Conservation (phyloP, 257 asterid genomes). For the Jacaranda copaia region DNA sequence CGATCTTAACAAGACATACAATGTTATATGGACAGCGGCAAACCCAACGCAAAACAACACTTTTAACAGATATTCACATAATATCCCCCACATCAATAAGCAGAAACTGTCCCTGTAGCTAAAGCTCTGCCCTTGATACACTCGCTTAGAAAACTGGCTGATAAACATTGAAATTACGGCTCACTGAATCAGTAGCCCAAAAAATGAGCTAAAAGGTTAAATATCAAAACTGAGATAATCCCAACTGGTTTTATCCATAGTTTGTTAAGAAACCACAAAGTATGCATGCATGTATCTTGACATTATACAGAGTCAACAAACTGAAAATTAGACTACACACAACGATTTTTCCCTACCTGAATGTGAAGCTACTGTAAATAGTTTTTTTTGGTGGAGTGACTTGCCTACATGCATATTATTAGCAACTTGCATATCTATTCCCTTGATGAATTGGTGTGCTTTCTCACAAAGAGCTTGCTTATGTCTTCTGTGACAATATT, state of each 20-base stretch:
- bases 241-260: conserved; percentile 14
- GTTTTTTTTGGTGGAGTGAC: not conserved
- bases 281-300: not conserved
- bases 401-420: conserved; percentile 12
- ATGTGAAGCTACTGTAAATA: not conserved
- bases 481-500: conserved; percentile 88
- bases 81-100: too few species aligned
- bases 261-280: not conserved
- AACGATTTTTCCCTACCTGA: conserved; percentile 6
- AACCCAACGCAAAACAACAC: too few species aligned
- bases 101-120: too few species aligned
- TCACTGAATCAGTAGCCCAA: not conserved
- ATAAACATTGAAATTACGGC: not conserved
- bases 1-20: too few species aligned
- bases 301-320: conserved; percentile 3
- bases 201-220: not conserved
- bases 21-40: too few species aligned
- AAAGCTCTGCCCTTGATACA: not conserved
- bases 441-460: conserved; percentile 45
- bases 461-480: conserved; percentile 79
- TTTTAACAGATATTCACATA: too few species aligned
- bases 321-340: not conserved
- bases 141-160: not conserved
- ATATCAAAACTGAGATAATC: not conserved
- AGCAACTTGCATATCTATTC: conserved; percentile 36